phyloP scores from a whole-genome alignment of 1,139 yeast species.

The Scheffersomyces cryptocercus region DNA sequence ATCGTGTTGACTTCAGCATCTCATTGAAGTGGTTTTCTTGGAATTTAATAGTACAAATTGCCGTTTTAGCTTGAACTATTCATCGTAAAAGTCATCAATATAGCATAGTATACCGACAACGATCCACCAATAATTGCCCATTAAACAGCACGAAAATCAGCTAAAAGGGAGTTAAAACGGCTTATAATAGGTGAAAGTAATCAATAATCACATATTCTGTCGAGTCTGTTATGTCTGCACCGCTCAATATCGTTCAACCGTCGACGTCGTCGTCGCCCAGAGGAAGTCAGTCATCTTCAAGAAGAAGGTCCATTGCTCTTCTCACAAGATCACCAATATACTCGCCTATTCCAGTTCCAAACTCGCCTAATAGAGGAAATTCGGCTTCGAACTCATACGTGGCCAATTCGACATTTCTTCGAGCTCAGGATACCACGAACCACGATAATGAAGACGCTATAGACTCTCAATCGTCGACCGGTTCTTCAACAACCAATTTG shows the following conservation, averaged over 20 bases:
- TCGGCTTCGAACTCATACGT: background rate
- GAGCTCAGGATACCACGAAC: background rate
- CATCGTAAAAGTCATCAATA: no score
- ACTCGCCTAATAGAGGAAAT: background rate
- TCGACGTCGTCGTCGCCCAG: no score
- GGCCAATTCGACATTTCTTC: background rate
- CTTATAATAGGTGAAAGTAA: background rate
- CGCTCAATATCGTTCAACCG: no score
- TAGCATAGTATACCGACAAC: no score
- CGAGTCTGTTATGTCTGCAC: no score
- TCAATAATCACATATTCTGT: no score
- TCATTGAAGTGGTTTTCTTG: no score
- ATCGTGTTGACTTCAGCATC: no score
- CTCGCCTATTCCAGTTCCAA: background rate
- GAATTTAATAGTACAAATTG: no score
- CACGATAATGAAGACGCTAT: background rate
- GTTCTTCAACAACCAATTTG: background rate
- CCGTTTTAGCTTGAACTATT: no score
- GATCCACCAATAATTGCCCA: no score
- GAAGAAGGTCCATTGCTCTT: conserved; percentile 13
- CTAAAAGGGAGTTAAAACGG: background rate
- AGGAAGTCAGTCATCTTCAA: background rate
- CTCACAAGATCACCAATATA: conserved; percentile 12
- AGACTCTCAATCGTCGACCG: background rate
- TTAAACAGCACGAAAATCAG: no score